These are phyloP conservation scores for Phytophthora multivora DNA, from an alignment of 352 stramenopile species.

Conservation along the genomic window DNA sequence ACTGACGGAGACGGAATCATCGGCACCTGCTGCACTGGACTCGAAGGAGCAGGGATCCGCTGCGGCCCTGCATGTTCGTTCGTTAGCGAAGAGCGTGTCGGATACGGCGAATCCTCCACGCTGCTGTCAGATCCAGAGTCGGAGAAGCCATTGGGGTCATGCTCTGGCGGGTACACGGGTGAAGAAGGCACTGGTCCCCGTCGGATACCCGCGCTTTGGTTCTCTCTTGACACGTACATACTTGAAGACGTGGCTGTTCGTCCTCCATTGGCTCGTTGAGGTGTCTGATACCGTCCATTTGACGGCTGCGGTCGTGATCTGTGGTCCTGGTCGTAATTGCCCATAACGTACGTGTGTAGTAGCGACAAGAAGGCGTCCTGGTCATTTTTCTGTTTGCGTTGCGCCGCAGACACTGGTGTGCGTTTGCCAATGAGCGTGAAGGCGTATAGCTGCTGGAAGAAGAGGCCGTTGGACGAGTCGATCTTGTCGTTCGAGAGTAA, in stretches of 20 bases:
- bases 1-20: conserved; percentile 32
- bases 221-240: conserved; percentile 28
- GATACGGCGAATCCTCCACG: conserved; percentile 37
- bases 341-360: conserved; percentile 69
- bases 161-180: conserved; percentile 26
- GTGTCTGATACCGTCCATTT: conserved; percentile 20
- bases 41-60: conserved; percentile 15
- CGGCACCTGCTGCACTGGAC: conserved; percentile 31
- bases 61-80: conserved; percentile 28
- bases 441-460: conserved; percentile 87
- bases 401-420: conserved; percentile 41
- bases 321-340: conserved; percentile 57
- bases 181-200: conserved; percentile 21
- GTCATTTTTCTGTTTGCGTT: conserved; percentile 64
- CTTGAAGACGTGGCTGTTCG: conserved; percentile 7
- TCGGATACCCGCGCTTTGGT: conserved; percentile 8
- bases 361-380: conserved; percentile 69
- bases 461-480: conserved; percentile 71
- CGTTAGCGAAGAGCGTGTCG: conserved; percentile 22
- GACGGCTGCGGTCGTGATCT: conserved; percentile 12
- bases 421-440: conserved; percentile 79
- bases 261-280: background rate
- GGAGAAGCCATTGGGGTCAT: conserved; percentile 45
- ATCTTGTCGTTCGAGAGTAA: conserved; percentile 59
- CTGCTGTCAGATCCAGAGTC: conserved; percentile 66